Evolutionary conservation across 148 eudicot species (phyloP).

Genomic region (Rhododendron williamsianum): DNA sequence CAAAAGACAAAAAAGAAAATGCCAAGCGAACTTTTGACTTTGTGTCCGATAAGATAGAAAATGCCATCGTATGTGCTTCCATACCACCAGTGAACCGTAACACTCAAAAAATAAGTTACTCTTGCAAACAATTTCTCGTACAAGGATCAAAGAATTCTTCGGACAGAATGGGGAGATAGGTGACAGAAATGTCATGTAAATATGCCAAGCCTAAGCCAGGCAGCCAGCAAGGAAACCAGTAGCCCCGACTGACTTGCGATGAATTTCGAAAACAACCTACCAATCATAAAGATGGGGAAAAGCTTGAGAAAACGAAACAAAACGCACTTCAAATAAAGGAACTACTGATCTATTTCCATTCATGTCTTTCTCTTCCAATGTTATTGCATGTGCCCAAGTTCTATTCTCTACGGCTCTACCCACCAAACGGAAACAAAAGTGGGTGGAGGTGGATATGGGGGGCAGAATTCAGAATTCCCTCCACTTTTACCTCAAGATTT

Average conservation of each 20-base stretch:
- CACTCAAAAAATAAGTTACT: background rate
- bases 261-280: background rate
- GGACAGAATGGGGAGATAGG: background rate
- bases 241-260: background rate
- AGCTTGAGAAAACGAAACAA: background rate
- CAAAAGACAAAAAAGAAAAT: no score
- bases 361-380: background rate
- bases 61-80: background rate
- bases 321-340: background rate
- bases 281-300: background rate
- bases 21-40: no score
- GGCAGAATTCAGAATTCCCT: background rate
- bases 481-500: background rate
- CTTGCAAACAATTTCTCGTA: background rate
- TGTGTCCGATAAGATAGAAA: background rate
- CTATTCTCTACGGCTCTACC: background rate
- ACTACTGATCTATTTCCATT: background rate
- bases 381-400: background rate
- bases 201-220: background rate
- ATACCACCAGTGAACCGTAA: background rate
- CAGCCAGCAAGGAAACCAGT: background rate
- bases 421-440: background rate
- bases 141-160: background rate
- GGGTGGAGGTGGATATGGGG: background rate
- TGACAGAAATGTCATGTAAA: background rate